Percentiles rank a stretch among this genome's conserved stretches.
These are phyloP conservation scores for Xylona heveae DNA, from an alignment of 495 filamentous ascomycete species.

Conservation along the genomic window DNA sequence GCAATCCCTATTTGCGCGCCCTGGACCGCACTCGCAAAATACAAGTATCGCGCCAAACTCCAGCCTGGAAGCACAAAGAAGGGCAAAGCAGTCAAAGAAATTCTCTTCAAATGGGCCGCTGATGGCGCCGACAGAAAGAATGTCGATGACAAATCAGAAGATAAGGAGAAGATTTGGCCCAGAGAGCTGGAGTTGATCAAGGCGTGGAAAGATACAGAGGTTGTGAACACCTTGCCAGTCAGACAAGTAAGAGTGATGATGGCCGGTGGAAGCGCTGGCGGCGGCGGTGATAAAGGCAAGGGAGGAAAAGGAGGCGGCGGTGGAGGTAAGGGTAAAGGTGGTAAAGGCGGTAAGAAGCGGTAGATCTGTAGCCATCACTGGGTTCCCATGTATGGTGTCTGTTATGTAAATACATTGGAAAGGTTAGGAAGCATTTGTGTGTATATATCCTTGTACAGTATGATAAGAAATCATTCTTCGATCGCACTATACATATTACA, in stretches of 20 bases:
- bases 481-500: no score
- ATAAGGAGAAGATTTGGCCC: constrained; percentile 59
- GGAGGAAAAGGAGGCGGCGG: constrained; percentile 22
- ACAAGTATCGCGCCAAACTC: constrained; percentile 81
- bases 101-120: constrained; percentile 48
- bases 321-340: constrained; percentile 18
- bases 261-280: constrained; percentile 24
- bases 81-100: constrained; percentile 83
- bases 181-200: constrained; percentile 65
- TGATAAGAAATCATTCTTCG: no score
- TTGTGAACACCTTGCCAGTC: constrained; percentile 63
- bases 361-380: no score
- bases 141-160: constrained; percentile 32
- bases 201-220: constrained; percentile 59
- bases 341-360: constrained; percentile 21
- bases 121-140: constrained; percentile 26
- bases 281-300: constrained; percentile 21
- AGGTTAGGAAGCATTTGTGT: no score
- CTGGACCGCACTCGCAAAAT: constrained; percentile 53
- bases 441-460: no score
- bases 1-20: constrained; percentile 83
- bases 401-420: no score
- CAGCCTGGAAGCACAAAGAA: constrained; percentile 84
- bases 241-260: constrained; percentile 71
- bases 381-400: no score